Evolutionary conservation across 192 early-diverging fungal genomes (phyloP).

Genomic region (Backusella liffmaniae): DNA sequence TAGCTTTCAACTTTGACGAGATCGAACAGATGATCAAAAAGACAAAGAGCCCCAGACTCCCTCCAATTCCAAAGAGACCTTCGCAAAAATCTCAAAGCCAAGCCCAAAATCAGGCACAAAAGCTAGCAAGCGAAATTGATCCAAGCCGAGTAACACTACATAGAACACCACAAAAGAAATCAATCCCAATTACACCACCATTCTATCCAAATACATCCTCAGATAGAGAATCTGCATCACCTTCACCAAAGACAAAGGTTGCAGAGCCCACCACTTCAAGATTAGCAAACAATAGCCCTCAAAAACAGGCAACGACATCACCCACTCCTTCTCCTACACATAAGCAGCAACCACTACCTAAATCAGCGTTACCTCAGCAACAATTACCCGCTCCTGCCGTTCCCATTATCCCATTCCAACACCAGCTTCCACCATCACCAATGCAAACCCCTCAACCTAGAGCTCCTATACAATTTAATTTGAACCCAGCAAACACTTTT

Average conservation of each 20-base stretch:
- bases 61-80: background rate
- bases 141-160: background rate
- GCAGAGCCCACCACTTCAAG: background rate
- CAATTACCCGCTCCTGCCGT: background rate
- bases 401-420: background rate
- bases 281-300: background rate
- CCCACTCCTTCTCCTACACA: background rate
- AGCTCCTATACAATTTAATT: background rate
- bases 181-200: background rate
- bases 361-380: background rate
- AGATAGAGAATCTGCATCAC: background rate
- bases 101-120: background rate
- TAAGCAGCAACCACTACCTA: background rate
- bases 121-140: background rate
- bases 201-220: background rate
- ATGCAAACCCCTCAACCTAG: background rate
- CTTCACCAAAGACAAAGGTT: background rate
- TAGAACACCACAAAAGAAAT: background rate
- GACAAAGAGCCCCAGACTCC: background rate
- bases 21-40: background rate
- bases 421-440: background rate
- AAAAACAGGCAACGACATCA: background rate
- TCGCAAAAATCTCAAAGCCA: background rate
- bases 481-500: background rate
- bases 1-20: background rate